A percentile compares a stretch with the other conserved stretches of the same genome.
phyloP scores from a whole-genome alignment of 2,329 filamentous ascomycete species.

The Ampelomyces quisqualis region DNA sequence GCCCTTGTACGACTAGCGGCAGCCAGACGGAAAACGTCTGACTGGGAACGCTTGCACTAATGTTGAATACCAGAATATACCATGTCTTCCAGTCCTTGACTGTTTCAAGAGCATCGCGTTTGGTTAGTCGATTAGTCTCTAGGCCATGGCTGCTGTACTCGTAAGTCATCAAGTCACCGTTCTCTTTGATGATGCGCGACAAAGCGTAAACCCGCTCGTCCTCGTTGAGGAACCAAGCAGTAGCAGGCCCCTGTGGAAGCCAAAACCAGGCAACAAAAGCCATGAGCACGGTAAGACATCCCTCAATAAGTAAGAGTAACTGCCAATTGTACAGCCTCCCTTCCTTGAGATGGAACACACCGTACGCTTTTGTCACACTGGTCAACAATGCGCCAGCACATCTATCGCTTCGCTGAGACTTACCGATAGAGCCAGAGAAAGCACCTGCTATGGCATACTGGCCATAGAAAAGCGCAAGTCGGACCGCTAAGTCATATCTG shows the following conservation, averaged over 20 bases:
- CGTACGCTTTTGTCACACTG: slow-evolving; percentile 27
- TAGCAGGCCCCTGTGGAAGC: slow-evolving; percentile 28
- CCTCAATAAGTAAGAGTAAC: slow-evolving; percentile 50
- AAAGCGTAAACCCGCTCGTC: slow-evolving; percentile 17
- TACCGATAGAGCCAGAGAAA: slow-evolving; percentile 45
- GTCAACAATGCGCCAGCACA: neutral
- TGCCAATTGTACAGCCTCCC: slow-evolving; percentile 50
- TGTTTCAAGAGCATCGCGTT: slow-evolving; percentile 20
- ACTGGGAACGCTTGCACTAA: slow-evolving; percentile 47
- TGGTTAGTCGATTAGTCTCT: slow-evolving; percentile 13
- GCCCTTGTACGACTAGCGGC: slow-evolving; percentile 49
- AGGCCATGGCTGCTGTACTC: slow-evolving; percentile 3
- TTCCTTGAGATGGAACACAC: slow-evolving; percentile 51
- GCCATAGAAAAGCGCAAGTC: slow-evolving; percentile 49
- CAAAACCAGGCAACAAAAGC: slow-evolving; percentile 29
- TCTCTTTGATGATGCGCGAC: slow-evolving; percentile 19
- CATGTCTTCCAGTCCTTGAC: slow-evolving; percentile 25
- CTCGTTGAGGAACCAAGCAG: slow-evolving; percentile 45
- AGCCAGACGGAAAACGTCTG: slow-evolving; percentile 46
- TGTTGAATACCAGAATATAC: slow-evolving; percentile 39
- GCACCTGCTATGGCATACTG: slow-evolving; percentile 46
- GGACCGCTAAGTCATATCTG: slow-evolving; percentile 46
- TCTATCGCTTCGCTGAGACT: neutral
- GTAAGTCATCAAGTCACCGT: slow-evolving; percentile 4
- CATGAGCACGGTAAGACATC: slow-evolving; percentile 36